Evolutionary conservation across 1,139 yeast genomes (phyloP).

Genomic region (Chernovozyma sophiae-reginae): DNA sequence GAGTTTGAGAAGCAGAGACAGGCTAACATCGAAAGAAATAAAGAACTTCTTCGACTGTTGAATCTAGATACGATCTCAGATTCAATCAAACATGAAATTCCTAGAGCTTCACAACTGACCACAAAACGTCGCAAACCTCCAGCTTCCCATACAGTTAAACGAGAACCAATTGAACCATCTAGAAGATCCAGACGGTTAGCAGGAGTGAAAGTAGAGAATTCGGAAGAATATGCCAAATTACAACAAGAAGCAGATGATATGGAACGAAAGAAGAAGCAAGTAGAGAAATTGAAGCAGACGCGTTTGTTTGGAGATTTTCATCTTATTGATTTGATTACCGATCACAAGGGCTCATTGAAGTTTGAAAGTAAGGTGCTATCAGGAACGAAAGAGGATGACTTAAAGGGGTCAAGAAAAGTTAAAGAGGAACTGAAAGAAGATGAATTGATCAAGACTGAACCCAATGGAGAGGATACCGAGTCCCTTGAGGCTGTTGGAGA

Average conservation of each 20-base stretch:
- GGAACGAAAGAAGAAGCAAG: constrained; percentile 35
- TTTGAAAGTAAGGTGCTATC: constrained; percentile 23
- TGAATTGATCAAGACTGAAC: background rate
- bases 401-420: constrained; percentile 9
- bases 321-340: constrained; percentile 52
- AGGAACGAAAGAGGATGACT: constrained; percentile 13
- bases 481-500: constrained; percentile 7
- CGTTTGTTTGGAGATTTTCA: constrained; percentile 61
- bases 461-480: background rate
- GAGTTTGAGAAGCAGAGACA: constrained; percentile 70
- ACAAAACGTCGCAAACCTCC: constrained; percentile 19
- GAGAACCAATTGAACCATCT: constrained; percentile 40
- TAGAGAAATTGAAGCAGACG: constrained; percentile 50
- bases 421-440: constrained; percentile 1
- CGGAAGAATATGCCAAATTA: constrained; percentile 31
- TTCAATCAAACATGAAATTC: constrained; percentile 28
- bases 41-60: constrained; percentile 34
- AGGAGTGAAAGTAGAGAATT: constrained; percentile 48
- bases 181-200: constrained; percentile 65
- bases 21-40: constrained; percentile 44
- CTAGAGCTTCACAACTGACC: constrained; percentile 12
- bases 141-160: constrained; percentile 17
- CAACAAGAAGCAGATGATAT: constrained; percentile 35
- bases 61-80: constrained; percentile 33
- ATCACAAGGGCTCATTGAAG: constrained; percentile 32